Base-by-base conservation (phyloP, 2,329 filamentous ascomycete genomes). In the Colletotrichum abscissum region DNA sequence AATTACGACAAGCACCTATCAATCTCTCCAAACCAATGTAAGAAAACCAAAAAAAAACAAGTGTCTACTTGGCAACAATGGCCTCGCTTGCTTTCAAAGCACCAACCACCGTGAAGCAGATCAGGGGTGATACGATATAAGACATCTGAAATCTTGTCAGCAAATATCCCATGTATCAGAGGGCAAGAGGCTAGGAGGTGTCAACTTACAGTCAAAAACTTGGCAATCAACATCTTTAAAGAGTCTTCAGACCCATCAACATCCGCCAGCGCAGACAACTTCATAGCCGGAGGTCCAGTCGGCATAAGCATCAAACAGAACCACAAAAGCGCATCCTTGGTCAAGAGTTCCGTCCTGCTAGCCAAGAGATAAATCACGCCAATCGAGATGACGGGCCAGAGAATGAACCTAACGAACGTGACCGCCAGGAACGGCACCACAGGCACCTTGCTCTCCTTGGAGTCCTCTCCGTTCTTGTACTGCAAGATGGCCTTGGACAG, bases 321-420 rank as follows among this genome's bases (percentile, higher is more conserved):
- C 90, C 90, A 93, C 38, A 93, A 80, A 75, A 93, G 88, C 0
- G 91, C 91, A 77, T 93, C 92, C 3, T 83, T 76, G 4, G 84
- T 83, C 2, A 93, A 77, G 3, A 89, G 52, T 0, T 76, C 75
- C 0, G 90, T 92, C 67, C 84, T 85, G 2, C 84, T 86, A 0
- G 89, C 90, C 7, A 93, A 77, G 0, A 80, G 76, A 76, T 88
- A 92, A 8, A 93, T 85, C 2, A 88, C 42, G 0, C 83, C 82
- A 38, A 93, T 90, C 11, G 72, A 74, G 26, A 74, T 59, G 19
- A 73, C 6, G 9, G 91, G 91, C 91, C 91, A 93, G 0, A 92
- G 49, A 9, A 92, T 77, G 75, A 93, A 91, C 9, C 92, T 83
- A 4, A 92, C 81, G 1, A 86, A 63, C 4, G 90, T 84, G 19